These are phyloP conservation scores for Parafenestella ontariensis DNA, from an alignment of 2,329 filamentous ascomycete species.

Conservation along the genomic window DNA sequence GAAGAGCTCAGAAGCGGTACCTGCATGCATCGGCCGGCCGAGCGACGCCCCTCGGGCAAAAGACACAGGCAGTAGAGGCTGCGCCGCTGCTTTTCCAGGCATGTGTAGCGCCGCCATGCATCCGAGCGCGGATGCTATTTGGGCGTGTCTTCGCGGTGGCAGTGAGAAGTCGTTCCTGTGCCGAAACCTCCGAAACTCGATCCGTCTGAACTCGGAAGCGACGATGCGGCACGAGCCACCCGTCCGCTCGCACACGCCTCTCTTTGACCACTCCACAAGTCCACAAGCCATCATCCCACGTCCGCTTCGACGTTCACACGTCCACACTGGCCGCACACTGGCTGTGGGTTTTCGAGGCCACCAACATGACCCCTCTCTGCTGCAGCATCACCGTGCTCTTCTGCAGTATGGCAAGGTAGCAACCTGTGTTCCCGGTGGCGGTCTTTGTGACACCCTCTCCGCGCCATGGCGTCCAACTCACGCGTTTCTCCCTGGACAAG, in stretches of 20 bases:
- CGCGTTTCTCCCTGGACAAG: slow-evolving; percentile 29
- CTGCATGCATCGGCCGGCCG: slow-evolving; percentile 1
- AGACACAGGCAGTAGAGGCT: background rate
- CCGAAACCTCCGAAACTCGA: slow-evolving; percentile 25
- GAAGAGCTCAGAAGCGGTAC: slow-evolving; percentile 7
- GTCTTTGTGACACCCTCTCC: slow-evolving; percentile 37
- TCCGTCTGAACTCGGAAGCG: slow-evolving; percentile 26
- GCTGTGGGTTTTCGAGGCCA: slow-evolving; percentile 19
- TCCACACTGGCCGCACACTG: slow-evolving; percentile 12
- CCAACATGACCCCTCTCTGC: slow-evolving; percentile 16
- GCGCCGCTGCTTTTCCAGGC: background rate
- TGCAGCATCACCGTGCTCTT: slow-evolving; percentile 29
- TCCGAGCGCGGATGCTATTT: background rate
- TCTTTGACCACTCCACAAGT: slow-evolving; percentile 1
- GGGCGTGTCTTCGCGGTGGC: slow-evolving; percentile 6
- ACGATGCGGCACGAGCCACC: slow-evolving; percentile 23
- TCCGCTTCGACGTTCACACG: slow-evolving; percentile 8
- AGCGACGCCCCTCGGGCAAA: background rate
- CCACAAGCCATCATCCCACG: slow-evolving; percentile 4
- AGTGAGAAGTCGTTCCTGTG: slow-evolving; percentile 9
- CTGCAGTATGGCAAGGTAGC: slow-evolving; percentile 39
- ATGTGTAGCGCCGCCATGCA: slow-evolving; percentile 7
- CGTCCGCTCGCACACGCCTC: slow-evolving; percentile 8
- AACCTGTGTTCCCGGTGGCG: slow-evolving; percentile 42
- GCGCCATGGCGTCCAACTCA: slow-evolving; percentile 34